phyloP scores from a whole-genome alignment of 257 asterid genomes.

The Solanum appendiculatum region DNA sequence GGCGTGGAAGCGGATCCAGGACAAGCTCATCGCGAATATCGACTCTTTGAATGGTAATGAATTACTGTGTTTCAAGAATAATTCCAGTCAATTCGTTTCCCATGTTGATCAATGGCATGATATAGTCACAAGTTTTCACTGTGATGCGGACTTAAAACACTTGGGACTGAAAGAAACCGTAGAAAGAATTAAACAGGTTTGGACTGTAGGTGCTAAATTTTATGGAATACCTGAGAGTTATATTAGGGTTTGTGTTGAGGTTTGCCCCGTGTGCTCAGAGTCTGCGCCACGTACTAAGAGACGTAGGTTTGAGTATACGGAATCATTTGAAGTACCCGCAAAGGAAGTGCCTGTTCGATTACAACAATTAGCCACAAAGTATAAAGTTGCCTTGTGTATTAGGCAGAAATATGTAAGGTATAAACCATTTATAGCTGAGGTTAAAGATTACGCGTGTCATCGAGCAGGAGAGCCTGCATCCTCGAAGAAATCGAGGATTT shows the following conservation, averaged over 20 bases:
- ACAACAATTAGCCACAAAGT: slow-evolving; percentile 84
- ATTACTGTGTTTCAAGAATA: slow-evolving; percentile 86
- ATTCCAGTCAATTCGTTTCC: slow-evolving; percentile 69
- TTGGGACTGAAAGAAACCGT: slow-evolving; percentile 78
- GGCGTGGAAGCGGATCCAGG: slow-evolving; percentile 99
- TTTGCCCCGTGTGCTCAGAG: slow-evolving; percentile 84
- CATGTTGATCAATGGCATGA: slow-evolving; percentile 95
- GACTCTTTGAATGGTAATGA: slow-evolving; percentile 28
- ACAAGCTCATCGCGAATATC: slow-evolving; percentile 58
- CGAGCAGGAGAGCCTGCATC: slow-evolving; percentile 96
- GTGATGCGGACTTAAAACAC: slow-evolving; percentile 69
- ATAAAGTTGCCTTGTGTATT: slow-evolving; percentile 88
- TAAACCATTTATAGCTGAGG: slow-evolving; percentile 99
- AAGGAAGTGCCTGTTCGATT: slow-evolving; percentile 76
- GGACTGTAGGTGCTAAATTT: slow-evolving; percentile 98
- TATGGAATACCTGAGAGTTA: slow-evolving; percentile 96
- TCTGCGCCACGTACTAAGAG: slow-evolving; percentile 79
- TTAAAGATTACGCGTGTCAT: slow-evolving; percentile 95
- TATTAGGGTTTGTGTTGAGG: slow-evolving; percentile 68
- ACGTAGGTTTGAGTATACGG: slow-evolving; percentile 90
- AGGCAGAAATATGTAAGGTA: slow-evolving; percentile 89
- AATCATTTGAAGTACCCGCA: slow-evolving; percentile 87
- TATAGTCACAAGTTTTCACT: slow-evolving; percentile 75
- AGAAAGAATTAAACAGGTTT: slow-evolving; percentile 76
- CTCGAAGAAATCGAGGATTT: slow-evolving; percentile 53